Evolutionary conservation across 2,329 filamentous ascomycete genomes (phyloP), one percentile per base, ranked within the genome.

Genomic region (Trichoderma arundinaceum): DNA sequence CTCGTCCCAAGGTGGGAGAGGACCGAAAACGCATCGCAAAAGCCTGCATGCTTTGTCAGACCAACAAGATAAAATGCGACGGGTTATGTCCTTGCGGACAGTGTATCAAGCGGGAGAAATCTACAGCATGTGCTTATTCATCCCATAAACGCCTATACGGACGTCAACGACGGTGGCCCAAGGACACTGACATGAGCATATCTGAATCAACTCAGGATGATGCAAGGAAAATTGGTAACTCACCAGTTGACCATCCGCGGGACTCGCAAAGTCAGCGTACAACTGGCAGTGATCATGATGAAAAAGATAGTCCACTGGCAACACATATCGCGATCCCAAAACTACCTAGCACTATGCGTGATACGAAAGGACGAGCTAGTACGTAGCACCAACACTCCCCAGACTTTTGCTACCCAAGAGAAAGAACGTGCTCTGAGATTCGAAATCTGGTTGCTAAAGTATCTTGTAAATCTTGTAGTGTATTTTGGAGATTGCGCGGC

Each of bases 11-110:
- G 35, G n/a, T 9, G 41, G 10, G 41, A 1, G 54, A 58, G 7
- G 43, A 44, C n/a, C 41, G 54, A 15, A 46, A 32, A 38, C 54
- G 54, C 15, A 44, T 58, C 2, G 54, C 54, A 15, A 58, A 58
- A 12, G 54, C 54, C 1, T 58, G 54, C 28, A 58, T 46, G 6
- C 54, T 58, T 10, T 58, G 54, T 28, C 54, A 58, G 13, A 19
- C 54, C 12, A 32, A 58, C 41, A 58, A 58, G 56, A 58, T 28
- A 35, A 58, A 58, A 9, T 58, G 56, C 41, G 56, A 58, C 22
- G 56, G 56, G 7, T 41, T 58, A 1, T 58, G 56, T 10, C 56
- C 56, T 3, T 48, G 56, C 22, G 41, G 56, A 4, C 56, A 58
- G 28, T 58, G 56, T 33, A 22, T 58, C 41, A 58, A 58, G 32